Conservation (phyloP, 2,329 filamentous ascomycete species). For the Colletotrichum melonis region DNA sequence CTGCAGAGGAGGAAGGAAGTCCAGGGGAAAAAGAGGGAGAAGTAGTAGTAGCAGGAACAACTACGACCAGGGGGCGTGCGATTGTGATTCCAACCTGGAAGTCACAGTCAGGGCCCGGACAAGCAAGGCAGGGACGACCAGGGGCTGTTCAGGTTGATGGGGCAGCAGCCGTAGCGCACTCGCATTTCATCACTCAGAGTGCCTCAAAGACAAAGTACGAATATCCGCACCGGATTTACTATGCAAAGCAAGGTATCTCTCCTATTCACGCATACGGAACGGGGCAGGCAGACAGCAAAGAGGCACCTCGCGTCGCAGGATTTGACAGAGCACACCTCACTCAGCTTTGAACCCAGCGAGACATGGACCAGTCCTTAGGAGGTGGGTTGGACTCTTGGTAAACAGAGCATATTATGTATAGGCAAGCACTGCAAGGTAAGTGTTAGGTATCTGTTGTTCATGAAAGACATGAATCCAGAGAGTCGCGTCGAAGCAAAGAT, state of each 20-base stretch:
- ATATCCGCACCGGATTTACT: background rate
- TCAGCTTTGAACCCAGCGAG: background rate
- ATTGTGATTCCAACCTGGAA: constrained; percentile 16
- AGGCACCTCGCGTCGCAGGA: constrained; percentile 5
- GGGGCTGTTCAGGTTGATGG: constrained; percentile 30
- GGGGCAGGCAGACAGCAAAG: constrained; percentile 1
- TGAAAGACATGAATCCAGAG: background rate
- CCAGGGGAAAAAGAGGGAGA: constrained; percentile 5
- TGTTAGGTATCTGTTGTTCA: background rate
- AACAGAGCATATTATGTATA: background rate
- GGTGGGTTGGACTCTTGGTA: background rate
- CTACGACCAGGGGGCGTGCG: constrained; percentile 9
- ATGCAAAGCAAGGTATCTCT: background rate
- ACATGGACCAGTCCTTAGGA: background rate
- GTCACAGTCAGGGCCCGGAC: constrained; percentile 8
- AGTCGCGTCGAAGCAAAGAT: background rate
- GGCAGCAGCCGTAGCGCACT: constrained; percentile 25
- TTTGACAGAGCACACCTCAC: background rate
- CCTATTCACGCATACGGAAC: constrained; percentile 8
- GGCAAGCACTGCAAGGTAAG: no score
- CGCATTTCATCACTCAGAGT: background rate
- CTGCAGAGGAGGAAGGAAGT: background rate
- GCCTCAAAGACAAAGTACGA: background rate
- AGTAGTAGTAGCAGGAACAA: constrained; percentile 6
- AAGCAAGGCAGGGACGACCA: constrained; percentile 13